phyloP scores from a whole-genome alignment of 2,329 filamentous ascomycete genomes.

The Furcasterigmium sp. region DNA sequence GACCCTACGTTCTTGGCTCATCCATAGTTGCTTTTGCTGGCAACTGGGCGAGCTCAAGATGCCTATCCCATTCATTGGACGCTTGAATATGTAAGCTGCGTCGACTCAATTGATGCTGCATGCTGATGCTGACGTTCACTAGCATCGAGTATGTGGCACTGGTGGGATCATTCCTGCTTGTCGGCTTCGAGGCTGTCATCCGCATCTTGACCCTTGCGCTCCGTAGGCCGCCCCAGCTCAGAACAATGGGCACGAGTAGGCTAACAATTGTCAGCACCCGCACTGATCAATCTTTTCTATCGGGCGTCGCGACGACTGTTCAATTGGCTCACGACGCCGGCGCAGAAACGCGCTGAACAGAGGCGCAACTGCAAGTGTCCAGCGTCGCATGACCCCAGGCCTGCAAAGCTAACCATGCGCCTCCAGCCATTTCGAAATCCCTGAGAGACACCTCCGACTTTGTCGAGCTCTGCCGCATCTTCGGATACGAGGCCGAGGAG shows the following conservation, averaged over 20 bases:
- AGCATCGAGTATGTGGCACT: constrained; percentile 87
- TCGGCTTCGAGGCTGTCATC: constrained; percentile 76
- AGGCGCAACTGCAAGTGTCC: constrained; percentile 53
- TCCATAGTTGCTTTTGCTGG: not conserved
- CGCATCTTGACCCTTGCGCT: constrained; percentile 83
- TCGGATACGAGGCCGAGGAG: constrained; percentile 91
- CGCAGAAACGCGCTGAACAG: constrained; percentile 61
- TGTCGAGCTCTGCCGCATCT: constrained; percentile 85
- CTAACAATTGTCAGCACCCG: constrained; percentile 51
- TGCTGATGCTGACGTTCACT: constrained; percentile 4
- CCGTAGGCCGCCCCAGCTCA: constrained; percentile 48
- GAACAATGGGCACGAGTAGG: constrained; percentile 2
- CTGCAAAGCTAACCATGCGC: not conserved
- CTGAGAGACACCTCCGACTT: constrained; percentile 89
- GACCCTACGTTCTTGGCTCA: constrained; percentile 6
- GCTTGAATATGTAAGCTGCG: constrained; percentile 42
- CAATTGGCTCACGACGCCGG: constrained; percentile 68
- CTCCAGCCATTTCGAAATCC: constrained; percentile 61
- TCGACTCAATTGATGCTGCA: constrained; percentile 4
- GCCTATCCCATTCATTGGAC: constrained; percentile 48
- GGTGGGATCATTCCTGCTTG: constrained; percentile 74
- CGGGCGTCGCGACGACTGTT: constrained; percentile 76
- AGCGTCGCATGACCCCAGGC: not conserved
- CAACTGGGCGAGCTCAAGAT: constrained; percentile 24
- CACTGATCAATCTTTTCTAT: constrained; percentile 80